Conservation (phyloP, 345 rosid species). For the Corymbia maculata region DNA sequence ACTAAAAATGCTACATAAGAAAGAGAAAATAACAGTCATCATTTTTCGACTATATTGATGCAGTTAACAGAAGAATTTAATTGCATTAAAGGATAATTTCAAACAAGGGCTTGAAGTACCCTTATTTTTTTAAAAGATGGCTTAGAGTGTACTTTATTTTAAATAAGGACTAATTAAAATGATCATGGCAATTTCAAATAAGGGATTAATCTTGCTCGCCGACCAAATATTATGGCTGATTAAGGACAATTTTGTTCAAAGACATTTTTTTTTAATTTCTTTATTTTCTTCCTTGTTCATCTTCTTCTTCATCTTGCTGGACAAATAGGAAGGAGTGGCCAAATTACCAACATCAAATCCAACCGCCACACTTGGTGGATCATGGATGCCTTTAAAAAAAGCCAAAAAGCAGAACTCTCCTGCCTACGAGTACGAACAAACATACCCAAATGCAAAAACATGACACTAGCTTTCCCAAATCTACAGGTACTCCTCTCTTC, state of each 20-base stretch:
- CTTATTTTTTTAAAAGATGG: too few species aligned
- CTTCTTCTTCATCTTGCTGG: neutral
- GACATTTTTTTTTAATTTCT: rapidly evolving
- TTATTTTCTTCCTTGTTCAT: rapidly evolving
- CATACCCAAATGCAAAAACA: neutral
- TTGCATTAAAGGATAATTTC: neutral
- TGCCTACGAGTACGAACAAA: neutral
- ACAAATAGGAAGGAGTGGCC: neutral
- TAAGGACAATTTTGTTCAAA: rapidly evolving
- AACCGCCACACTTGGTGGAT: neutral
- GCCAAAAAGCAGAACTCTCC: neutral
- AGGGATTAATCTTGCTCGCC: rapidly evolving
- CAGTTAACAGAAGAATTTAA: too few species aligned
- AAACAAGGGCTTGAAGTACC: neutral
- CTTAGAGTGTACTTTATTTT: rapidly evolving
- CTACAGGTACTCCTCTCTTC: too few species aligned
- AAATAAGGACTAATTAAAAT: neutral
- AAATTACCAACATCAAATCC: neutral
- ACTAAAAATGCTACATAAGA: neutral
- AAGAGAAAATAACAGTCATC: neutral
- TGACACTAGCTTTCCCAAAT: too few species aligned
- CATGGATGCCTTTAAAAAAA: neutral
- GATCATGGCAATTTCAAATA: neutral
- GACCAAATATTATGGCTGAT: too few species aligned
- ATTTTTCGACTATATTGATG: too few species aligned